phyloP scores from a whole-genome alignment of 768 basidiomycete genomes.

The Lactarius trivialis region DNA sequence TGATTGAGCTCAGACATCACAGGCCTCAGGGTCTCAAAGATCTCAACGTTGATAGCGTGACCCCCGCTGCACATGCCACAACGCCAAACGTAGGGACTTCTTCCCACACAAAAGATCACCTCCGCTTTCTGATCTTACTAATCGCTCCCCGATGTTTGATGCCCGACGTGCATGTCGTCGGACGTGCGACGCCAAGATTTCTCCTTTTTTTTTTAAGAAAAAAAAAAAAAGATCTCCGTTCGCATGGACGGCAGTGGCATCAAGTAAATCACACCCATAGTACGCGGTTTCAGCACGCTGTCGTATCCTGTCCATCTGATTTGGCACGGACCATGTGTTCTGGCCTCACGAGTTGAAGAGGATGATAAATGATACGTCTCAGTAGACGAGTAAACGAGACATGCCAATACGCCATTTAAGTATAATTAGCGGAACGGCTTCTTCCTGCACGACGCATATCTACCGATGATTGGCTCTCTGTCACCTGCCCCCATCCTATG shows the following conservation, averaged over 20 bases:
- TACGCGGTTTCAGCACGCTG: constrained; percentile 42
- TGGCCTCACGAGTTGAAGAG: neutral
- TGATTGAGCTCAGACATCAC: neutral
- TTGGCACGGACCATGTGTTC: constrained; percentile 44
- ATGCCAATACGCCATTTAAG: neutral
- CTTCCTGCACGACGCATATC: neutral
- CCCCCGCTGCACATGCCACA: constrained; percentile 33
- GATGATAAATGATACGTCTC: too few species aligned
- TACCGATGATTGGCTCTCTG: neutral
- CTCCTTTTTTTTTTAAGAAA: constrained; percentile 40
- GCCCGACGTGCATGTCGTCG: too few species aligned
- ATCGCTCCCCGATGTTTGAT: constrained; percentile 43
- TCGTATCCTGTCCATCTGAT: constrained; percentile 66
- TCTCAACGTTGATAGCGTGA: constrained; percentile 32
- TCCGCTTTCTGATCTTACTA: constrained; percentile 41
- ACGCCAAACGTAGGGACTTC: constrained; percentile 54
- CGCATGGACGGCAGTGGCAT: constrained; percentile 64
- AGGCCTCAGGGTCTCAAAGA: too few species aligned
- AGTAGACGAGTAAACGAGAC: neutral
- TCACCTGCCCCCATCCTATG: neutral
- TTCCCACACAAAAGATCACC: neutral
- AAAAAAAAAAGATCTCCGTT: too few species aligned
- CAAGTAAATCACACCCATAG: constrained; percentile 53
- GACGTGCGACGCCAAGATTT: constrained; percentile 52
- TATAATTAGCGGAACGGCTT: neutral